Evolutionary conservation across 1,284 basidiomycete species (phyloP), one percentile per base, ranked within the genome.

Genomic region (Volvariella volvacea): DNA sequence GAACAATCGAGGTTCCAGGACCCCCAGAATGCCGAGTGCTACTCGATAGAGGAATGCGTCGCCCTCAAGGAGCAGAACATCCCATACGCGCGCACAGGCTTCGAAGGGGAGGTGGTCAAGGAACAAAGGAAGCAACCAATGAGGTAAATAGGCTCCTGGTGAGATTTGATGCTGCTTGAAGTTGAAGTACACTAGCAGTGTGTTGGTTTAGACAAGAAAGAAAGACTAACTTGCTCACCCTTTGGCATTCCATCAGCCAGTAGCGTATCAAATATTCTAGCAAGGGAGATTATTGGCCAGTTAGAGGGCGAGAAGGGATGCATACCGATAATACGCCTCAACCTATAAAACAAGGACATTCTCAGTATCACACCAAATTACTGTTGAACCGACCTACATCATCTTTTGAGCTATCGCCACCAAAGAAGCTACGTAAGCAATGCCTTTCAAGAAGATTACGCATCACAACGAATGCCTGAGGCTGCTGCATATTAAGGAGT

Each of bases 241-340:
- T 92, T 95, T 0, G 95, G 95, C 84, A 97, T 94, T 36, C 85
- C 81, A 60, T 96, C 92, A 19, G 92, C 91, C 20, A 95, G 70
- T 9, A 95, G 65, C 0, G 92, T 94, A 56, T 95, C 92, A 55
- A 95, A 94, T 56, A 95, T 93, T 52, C 92, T 92, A 50, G 36
- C 32, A 43, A 43, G 37, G 48, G 50, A 60, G 45, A 57, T 52
- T 53, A 44, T 44, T 31, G 25, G 17, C 28, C 12, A 42, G 22
- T 41, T 19, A 38, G 17, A 39, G 16, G 46, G 41, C 41, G 42
- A 17, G 30, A 21, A 16, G 28, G 15, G 36, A 43, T 42, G 28
- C 43, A 50, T 43, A 71, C 68, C 68, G 63, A 49, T 83, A 83
- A 56, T 90, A 90, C 10, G 86, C 87, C 62, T 90, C 87, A 45